These are phyloP conservation scores for Leishmania arabica DNA, from an alignment of 208 protist genomes.

Conservation along the genomic window DNA sequence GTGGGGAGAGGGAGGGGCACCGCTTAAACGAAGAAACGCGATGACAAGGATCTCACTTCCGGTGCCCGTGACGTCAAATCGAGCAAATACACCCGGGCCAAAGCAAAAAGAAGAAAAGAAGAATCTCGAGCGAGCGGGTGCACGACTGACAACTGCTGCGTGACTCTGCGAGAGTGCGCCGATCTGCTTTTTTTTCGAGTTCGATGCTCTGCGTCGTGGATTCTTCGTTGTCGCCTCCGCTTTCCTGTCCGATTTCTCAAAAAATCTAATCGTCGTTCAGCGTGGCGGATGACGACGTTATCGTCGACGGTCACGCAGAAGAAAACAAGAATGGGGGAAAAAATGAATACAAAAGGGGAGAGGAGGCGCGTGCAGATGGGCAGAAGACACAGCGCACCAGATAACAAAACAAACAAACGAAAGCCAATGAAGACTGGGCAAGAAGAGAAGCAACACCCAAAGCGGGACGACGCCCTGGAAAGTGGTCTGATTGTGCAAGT, in stretches of 20 bases:
- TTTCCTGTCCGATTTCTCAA: background rate
- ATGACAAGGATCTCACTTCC: background rate
- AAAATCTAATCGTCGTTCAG: too few relatives aligned
- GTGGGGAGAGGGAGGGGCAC: slow-evolving; percentile 5
- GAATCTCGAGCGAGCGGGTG: background rate
- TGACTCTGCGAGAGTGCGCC: background rate
- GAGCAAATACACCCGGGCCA: background rate
- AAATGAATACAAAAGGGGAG: too few relatives aligned
- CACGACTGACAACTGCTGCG: background rate
- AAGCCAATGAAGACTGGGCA: background rate
- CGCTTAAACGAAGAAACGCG: background rate
- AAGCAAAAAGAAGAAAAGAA: background rate
- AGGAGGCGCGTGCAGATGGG: too few relatives aligned
- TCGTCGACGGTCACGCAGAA: background rate
- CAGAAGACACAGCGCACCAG: background rate
- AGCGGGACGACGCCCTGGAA: background rate
- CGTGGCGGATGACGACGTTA: too few relatives aligned
- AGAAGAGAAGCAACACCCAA: background rate
- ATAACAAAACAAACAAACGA: background rate
- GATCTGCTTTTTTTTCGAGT: background rate
- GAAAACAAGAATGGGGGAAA: background rate
- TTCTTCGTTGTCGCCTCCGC: background rate
- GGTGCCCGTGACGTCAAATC: background rate
- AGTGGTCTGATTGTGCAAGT: background rate
- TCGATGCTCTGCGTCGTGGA: background rate